Percentiles rank a stretch among this genome's conserved stretches.
Evolutionary conservation across 805 yeast genomes (phyloP).

Genomic region (Candida quercuum): DNA sequence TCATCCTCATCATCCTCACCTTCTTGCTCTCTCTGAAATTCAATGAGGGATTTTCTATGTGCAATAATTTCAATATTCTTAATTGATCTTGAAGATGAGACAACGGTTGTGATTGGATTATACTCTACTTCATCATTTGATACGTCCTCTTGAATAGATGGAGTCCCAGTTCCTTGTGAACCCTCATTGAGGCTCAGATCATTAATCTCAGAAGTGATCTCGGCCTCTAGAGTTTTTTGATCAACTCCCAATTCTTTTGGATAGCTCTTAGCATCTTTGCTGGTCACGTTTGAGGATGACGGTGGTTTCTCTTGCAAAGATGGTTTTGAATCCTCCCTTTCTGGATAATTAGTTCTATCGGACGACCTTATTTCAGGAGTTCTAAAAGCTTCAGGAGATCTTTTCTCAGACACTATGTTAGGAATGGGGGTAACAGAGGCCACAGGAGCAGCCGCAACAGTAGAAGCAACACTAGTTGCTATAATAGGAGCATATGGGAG

Average conservation of each 20-base stretch:
- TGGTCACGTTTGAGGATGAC: not conserved
- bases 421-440: too few species aligned
- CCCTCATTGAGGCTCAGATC: not conserved
- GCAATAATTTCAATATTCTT: constrained; percentile 27
- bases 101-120: not conserved
- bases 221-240: not conserved
- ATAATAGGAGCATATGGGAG: too few species aligned
- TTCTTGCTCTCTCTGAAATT: constrained; percentile 16
- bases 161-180: not conserved
- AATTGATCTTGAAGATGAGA: constrained; percentile 7
- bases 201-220: not conserved
- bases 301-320: not conserved
- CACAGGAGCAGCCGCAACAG: too few species aligned
- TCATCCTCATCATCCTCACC: constrained; percentile 24
- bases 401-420: too few species aligned
- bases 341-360: too few species aligned
- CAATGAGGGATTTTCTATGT: constrained; percentile 24
- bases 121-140: not conserved
- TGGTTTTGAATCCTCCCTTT: too few species aligned
- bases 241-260: not conserved
- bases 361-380: too few species aligned
- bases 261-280: not conserved
- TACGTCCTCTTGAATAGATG: not conserved
- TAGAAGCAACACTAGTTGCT: too few species aligned
- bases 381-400: too few species aligned